These are phyloP conservation scores for Straminergon stramineum DNA, from an alignment of 225 moss, liverwort and hornwort species.

Conservation along the genomic window DNA sequence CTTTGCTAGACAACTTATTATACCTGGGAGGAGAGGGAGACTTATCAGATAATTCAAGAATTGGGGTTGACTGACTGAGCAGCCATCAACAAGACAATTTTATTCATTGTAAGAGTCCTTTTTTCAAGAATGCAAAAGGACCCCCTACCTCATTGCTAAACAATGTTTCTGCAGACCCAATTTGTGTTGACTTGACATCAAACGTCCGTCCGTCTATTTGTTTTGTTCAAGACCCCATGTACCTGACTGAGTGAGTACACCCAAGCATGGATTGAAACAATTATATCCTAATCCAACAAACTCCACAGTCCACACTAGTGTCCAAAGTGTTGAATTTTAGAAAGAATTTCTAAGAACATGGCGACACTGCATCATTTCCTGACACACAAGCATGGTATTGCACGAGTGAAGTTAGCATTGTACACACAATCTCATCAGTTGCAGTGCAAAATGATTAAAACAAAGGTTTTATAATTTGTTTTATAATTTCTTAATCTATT, in stretches of 20 bases:
- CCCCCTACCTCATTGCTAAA: not conserved
- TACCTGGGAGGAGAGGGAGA: rapidly evolving
- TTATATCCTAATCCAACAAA: not conserved
- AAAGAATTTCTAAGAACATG: not conserved
- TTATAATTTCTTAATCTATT: not conserved
- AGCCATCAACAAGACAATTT: not conserved
- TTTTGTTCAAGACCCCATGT: not conserved
- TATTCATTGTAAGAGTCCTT: not conserved
- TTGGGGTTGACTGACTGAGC: not conserved
- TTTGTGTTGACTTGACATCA: not conserved
- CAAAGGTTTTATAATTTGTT: no score
- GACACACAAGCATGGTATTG: not conserved
- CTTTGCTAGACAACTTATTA: not conserved
- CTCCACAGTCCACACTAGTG: not conserved
- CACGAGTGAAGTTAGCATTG: not conserved
- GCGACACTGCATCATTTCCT: not conserved
- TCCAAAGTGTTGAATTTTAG: not conserved
- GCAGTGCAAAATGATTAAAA: not conserved
- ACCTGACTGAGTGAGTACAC: no score
- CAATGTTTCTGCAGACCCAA: no score
- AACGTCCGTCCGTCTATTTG: not conserved
- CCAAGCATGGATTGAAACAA: not conserved
- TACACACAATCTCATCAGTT: not conserved
- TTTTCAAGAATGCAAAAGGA: not conserved
- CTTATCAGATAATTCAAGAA: not conserved